A percentile compares a stretch with the other conserved stretches of the same genome.
Conservation (phyloP, 805 yeast species). For the Hanseniaspora taiwanica region DNA sequence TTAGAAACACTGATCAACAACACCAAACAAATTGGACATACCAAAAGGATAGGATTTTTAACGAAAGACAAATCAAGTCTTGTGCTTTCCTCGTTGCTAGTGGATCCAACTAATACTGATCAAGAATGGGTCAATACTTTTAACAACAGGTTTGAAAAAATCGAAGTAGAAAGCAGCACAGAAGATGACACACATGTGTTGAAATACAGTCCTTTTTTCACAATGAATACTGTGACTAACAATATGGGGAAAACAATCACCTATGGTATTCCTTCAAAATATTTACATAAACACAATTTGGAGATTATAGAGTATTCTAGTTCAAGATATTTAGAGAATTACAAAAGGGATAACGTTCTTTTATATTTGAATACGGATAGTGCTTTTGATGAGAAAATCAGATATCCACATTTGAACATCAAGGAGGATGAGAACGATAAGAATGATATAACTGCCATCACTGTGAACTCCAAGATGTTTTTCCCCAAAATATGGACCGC, state of each 20-base stretch:
- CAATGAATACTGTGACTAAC: not conserved
- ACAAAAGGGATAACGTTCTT: conserved; percentile 9
- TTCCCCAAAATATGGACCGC: too few species aligned
- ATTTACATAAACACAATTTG: conserved; percentile 9
- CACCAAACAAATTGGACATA: not conserved
- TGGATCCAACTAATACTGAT: conserved; percentile 23
- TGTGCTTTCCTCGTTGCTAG: conserved; percentile 17
- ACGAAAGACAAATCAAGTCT: conserved; percentile 7
- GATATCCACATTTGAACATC: not conserved
- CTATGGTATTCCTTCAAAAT: conserved; percentile 20
- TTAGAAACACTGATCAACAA: conserved; percentile 11
- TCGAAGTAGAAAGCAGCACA: conserved; percentile 5
- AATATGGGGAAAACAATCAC: not conserved
- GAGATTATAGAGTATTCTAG: conserved; percentile 18
- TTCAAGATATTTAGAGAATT: conserved; percentile 6
- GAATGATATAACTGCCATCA: too few species aligned
- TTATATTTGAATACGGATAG: not conserved
- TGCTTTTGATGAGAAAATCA: not conserved
- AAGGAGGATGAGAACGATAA: conserved; percentile 12
- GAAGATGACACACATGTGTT: not conserved
- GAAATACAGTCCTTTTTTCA: not conserved
- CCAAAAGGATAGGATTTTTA: conserved; percentile 15
- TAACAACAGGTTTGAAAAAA: conserved; percentile 6
- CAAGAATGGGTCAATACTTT: conserved; percentile 20
- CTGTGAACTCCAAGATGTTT: too few species aligned